A percentile compares a stretch with the other conserved stretches of the same genome.
phyloP scores from a whole-genome alignment of 2,329 filamentous ascomycete species.

The Pseudogymnoascus sp. region DNA sequence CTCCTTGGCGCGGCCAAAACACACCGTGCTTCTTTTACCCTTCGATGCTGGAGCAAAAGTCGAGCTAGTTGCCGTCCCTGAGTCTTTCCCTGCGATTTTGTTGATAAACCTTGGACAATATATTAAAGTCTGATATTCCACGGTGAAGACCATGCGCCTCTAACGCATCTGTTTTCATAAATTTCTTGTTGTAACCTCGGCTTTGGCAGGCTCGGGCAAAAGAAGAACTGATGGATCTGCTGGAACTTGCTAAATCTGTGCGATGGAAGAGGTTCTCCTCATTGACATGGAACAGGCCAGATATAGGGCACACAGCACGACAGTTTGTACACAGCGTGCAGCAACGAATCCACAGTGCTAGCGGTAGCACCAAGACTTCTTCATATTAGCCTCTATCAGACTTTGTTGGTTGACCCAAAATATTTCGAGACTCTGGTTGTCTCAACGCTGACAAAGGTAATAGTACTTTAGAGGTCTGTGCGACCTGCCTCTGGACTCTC shows the following conservation, averaged over 20 bases:
- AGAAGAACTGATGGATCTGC: no score
- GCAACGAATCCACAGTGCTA: not conserved
- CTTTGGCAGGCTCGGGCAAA: not conserved
- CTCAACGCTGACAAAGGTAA: not conserved
- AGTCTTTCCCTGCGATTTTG: not conserved
- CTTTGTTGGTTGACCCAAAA: not conserved
- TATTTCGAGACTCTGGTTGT: not conserved
- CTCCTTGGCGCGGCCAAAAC: not conserved
- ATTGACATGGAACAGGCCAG: not conserved
- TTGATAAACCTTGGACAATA: not conserved
- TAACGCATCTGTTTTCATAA: not conserved
- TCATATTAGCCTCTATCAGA: not conserved
- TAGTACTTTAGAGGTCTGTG: not conserved
- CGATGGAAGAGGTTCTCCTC: not conserved
- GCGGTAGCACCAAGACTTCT: not conserved
- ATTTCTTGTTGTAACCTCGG: not conserved
- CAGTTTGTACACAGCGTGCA: not conserved
- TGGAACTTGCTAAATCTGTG: not conserved
- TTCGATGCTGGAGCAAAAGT: not conserved
- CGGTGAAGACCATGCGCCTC: not conserved
- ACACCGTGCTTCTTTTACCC: not conserved
- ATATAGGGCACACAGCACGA: not conserved
- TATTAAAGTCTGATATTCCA: not conserved
- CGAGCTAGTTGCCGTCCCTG: not conserved
- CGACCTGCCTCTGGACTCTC: not conserved